Percentiles rank a stretch among this genome's conserved stretches.
phyloP scores from a whole-genome alignment of 2,329 filamentous ascomycete species.

The Calonectria fujianensis region DNA sequence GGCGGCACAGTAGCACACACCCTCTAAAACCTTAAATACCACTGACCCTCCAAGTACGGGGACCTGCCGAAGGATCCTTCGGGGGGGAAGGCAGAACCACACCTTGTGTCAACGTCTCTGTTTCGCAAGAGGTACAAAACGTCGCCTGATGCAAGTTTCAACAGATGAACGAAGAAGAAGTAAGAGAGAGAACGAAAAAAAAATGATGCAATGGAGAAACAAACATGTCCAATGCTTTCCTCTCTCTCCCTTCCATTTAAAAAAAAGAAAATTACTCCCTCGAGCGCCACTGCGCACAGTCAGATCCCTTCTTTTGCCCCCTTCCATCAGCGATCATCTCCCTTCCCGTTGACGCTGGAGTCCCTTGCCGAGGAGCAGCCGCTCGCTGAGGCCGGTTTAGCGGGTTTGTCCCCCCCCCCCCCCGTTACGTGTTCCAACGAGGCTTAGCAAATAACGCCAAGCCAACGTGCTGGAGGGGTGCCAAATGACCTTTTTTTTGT shows the following conservation, averaged over 20 bases:
- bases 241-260: not conserved
- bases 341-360: not conserved
- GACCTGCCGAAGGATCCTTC: constrained; percentile 25
- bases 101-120: constrained; percentile 26
- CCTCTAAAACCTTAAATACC: constrained; percentile 36
- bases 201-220: not conserved
- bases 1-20: constrained; percentile 8
- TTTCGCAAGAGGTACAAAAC: not conserved
- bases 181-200: not conserved
- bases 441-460: constrained; percentile 50
- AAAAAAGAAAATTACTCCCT: not conserved
- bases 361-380: constrained; percentile 5
- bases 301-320: constrained; percentile 21
- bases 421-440: constrained; percentile 46
- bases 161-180: not conserved
- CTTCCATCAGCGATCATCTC: constrained; percentile 11
- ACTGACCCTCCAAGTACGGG: constrained; percentile 22
- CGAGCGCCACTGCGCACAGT: constrained; percentile 29
- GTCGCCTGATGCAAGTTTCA: not conserved
- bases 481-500: not conserved
- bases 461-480: constrained; percentile 4
- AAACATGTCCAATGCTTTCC: not conserved
- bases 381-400: not conserved
- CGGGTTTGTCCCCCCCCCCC: not conserved
- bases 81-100: not conserved